These are phyloP conservation scores for Psilocybe tampanensis DNA, from an alignment of 768 basidiomycete species.

Conservation along the genomic window DNA sequence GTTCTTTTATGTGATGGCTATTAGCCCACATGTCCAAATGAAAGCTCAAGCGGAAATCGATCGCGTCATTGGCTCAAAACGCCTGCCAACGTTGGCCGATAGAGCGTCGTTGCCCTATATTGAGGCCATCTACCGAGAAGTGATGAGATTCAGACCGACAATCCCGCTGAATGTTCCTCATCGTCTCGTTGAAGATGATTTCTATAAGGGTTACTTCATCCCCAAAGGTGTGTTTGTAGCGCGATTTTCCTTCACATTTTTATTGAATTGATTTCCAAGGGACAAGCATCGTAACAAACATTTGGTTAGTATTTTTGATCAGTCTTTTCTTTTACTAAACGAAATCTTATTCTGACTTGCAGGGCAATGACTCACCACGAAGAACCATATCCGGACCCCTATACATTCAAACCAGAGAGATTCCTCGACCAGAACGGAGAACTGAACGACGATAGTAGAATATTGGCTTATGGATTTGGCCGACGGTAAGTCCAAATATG, in stretches of 20 bases:
- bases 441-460: constrained; percentile 10
- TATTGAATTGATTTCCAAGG: constrained; percentile 5
- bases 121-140: constrained; percentile 23
- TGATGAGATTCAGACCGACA: constrained; percentile 22
- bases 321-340: neutral
- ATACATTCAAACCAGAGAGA: constrained; percentile 31
- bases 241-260: neutral
- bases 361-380: constrained; percentile 30
- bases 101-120: constrained; percentile 27
- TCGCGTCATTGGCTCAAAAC: constrained; percentile 27
- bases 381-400: constrained; percentile 22
- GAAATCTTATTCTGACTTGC: neutral
- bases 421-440: constrained; percentile 19
- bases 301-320: constrained; percentile 17
- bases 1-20: constrained; percentile 31
- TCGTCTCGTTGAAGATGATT: constrained; percentile 27
- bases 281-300: constrained; percentile 15
- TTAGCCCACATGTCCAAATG: constrained; percentile 30
- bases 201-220: constrained; percentile 30
- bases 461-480: constrained; percentile 20
- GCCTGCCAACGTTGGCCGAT: constrained; percentile 31
- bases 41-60: constrained; percentile 39
- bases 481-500: constrained; percentile 20
- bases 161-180: constrained; percentile 24
- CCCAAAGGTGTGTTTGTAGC: constrained; percentile 18